Evolutionary conservation across 2,329 filamentous ascomycete species (phyloP).

Genomic region (Diaporthe sp.): DNA sequence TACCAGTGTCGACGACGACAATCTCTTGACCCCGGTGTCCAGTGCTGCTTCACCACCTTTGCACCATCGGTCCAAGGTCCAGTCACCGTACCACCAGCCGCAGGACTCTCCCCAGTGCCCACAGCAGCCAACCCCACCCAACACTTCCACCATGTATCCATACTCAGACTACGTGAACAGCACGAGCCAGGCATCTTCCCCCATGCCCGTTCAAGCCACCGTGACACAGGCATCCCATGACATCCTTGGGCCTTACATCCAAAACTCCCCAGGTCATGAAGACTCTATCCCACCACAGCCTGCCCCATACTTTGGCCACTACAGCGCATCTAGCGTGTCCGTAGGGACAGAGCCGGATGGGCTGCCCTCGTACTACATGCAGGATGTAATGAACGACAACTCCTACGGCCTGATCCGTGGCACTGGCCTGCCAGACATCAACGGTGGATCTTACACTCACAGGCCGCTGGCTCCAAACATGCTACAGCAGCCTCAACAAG

Average conservation of each 20-base stretch:
- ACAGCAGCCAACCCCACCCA: conserved; percentile 63
- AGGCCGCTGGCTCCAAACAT: conserved; percentile 30
- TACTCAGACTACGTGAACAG: conserved; percentile 58
- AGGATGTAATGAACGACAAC: not conserved
- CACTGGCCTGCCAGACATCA: conserved; percentile 12
- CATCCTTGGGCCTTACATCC: conserved; percentile 49
- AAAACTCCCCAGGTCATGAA: conserved; percentile 47
- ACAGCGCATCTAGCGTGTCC: conserved; percentile 54
- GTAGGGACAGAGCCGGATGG: conserved; percentile 40
- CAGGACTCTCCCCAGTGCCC: conserved; percentile 51
- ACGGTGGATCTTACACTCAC: conserved; percentile 32
- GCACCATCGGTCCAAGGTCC: conserved; percentile 50
- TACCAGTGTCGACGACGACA: conserved; percentile 43
- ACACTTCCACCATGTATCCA: conserved; percentile 58
- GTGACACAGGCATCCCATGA: conserved; percentile 54
- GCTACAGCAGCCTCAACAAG: conserved; percentile 6
- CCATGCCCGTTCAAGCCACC: conserved; percentile 56
- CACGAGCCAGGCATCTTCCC: conserved; percentile 58
- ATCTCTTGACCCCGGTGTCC: conserved; percentile 65
- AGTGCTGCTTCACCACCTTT: conserved; percentile 61
- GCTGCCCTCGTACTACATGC: conserved; percentile 26
- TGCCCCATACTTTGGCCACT: conserved; percentile 52
- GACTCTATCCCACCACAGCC: conserved; percentile 41
- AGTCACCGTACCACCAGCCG: conserved; percentile 50
- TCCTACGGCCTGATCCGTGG: conserved; percentile 9